phyloP scores from a whole-genome alignment of 805 yeast genomes.

The Saccharomycopsis sp. region DNA sequence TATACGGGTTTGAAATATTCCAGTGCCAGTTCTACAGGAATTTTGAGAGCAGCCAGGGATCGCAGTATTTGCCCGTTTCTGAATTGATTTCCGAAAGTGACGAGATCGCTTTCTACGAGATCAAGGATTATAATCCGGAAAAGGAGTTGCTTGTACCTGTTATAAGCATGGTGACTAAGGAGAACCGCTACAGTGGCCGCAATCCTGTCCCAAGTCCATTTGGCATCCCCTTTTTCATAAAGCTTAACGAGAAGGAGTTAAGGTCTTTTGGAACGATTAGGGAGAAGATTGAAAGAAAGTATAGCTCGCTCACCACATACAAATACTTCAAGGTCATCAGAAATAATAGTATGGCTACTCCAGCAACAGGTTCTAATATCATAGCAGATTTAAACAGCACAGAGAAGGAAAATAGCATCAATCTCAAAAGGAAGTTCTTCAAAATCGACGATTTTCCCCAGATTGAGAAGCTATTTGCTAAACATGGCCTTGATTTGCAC shows the following conservation, averaged over 20 bases:
- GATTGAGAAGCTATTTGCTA: conserved; percentile 10
- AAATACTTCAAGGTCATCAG: conserved; percentile 29
- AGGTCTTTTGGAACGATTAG: conserved; percentile 52
- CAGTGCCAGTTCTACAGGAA: conserved; percentile 61
- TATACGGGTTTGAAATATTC: conserved; percentile 58
- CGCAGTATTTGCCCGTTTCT: conserved; percentile 52
- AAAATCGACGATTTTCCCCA: conserved; percentile 23
- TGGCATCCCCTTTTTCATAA: conserved; percentile 73
- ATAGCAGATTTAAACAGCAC: background rate
- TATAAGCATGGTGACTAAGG: conserved; percentile 33
- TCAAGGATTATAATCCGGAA: conserved; percentile 29
- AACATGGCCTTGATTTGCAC: conserved; percentile 5
- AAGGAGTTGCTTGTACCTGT: conserved; percentile 58
- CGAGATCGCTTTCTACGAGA: conserved; percentile 58
- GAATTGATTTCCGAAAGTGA: conserved; percentile 62
- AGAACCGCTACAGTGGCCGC: conserved; percentile 29
- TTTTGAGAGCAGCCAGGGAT: conserved; percentile 49
- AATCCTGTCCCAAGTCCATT: conserved; percentile 42
- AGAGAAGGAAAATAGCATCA: background rate
- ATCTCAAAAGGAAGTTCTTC: conserved; percentile 19
- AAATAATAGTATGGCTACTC: conserved; percentile 1
- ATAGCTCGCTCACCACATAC: conserved; percentile 42
- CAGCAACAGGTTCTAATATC: background rate
- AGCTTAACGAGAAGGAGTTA: conserved; percentile 45
- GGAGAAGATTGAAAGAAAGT: conserved; percentile 45